These are phyloP conservation scores for Neurospora sublineolata DNA, from an alignment of 495 filamentous ascomycete genomes.

Conservation along the genomic window DNA sequence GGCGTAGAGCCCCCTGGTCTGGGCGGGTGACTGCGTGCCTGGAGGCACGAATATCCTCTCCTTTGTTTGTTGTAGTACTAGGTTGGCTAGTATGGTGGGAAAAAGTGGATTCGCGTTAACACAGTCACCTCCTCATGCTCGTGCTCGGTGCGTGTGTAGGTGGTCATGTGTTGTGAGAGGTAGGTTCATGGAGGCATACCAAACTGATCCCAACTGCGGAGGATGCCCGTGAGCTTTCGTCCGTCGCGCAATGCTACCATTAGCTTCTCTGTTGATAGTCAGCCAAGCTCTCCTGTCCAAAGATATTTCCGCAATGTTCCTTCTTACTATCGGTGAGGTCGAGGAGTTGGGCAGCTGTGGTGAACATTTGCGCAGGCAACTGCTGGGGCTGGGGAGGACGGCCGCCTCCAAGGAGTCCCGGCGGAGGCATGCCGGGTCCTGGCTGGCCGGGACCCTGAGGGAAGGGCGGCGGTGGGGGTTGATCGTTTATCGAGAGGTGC, in stretches of 20 bases:
- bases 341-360: conserved; percentile 85
- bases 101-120: conserved; percentile 4
- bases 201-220: conserved; percentile 97
- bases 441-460: conserved; percentile 7
- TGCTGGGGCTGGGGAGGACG: conserved; percentile 40
- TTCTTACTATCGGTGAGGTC: conserved; percentile 91
- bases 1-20: conserved; percentile 48
- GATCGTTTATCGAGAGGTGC: conserved; percentile 34
- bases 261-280: conserved; percentile 63
- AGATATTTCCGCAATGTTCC: neutral
- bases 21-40: conserved; percentile 10
- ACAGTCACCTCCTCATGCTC: neutral
- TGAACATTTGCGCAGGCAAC: conserved; percentile 88
- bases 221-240: conserved; percentile 79
- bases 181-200: conserved; percentile 41
- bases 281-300: conserved; percentile 5
- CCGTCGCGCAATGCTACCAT: conserved; percentile 84
- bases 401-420: conserved; percentile 11
- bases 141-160: neutral
- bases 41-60: conserved; percentile 67
- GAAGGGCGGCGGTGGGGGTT: conserved; percentile 20
- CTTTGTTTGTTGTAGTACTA: conserved; percentile 82
- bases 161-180: neutral
- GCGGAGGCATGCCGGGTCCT: conserved; percentile 14
- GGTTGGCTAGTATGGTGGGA: conserved; percentile 53